phyloP scores from a whole-genome alignment of 441 rosid species.

The Geranium incanum region DNA sequence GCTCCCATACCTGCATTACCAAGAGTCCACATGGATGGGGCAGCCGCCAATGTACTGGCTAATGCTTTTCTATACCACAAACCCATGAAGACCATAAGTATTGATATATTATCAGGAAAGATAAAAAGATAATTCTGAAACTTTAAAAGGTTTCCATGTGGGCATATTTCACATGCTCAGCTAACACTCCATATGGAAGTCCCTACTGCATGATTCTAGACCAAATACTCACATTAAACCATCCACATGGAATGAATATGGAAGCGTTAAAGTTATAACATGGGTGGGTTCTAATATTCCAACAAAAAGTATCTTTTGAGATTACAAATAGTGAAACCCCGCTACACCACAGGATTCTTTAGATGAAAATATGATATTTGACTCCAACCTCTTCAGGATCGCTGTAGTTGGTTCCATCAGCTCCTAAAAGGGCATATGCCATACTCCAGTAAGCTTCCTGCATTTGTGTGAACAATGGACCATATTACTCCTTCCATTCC shows the following conservation, averaged over 20 bases:
- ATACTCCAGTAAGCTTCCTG: constrained; percentile 90
- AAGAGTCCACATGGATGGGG: constrained; percentile 96
- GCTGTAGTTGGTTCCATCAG: constrained; percentile 88
- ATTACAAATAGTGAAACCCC: constrained; percentile 11
- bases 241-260: background rate
- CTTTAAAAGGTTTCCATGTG: too few species aligned
- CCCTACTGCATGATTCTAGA: background rate
- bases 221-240: background rate
- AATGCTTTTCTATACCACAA: constrained; percentile 54
- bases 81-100: background rate
- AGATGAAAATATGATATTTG: constrained; percentile 12
- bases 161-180: too few species aligned
- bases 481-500: too few species aligned
- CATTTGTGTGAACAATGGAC: background rate
- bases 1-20: constrained; percentile 99
- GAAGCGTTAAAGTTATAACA: too few species aligned
- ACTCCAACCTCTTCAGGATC: constrained; percentile 78
- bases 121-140: too few species aligned
- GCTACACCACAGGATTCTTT: constrained; percentile 2
- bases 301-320: background rate
- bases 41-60: constrained; percentile 85
- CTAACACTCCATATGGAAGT: too few species aligned
- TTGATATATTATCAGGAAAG: too few species aligned
- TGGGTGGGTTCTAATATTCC: background rate
- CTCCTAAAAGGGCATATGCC: constrained; percentile 93